Conservation (phyloP, 2,329 filamentous ascomycete species). For the Alternaria sp. region DNA sequence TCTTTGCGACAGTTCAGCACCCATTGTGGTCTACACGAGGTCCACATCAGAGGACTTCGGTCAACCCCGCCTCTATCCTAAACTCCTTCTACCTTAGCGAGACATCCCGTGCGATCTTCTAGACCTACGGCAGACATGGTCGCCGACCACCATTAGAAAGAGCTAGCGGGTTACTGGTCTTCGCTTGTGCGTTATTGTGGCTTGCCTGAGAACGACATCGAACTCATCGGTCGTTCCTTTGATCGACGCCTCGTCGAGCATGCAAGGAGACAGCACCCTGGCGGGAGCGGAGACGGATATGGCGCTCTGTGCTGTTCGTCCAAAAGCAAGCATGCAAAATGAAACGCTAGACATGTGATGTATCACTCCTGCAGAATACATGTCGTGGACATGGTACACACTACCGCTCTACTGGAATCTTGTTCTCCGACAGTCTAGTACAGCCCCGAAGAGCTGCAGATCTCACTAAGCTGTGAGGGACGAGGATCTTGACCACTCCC, state of each 20-base stretch:
- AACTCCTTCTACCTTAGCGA: neutral
- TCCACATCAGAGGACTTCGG: neutral
- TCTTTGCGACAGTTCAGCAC: neutral
- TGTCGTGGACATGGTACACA: neutral
- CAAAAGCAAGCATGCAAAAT: neutral
- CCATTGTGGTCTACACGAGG: neutral
- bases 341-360: neutral
- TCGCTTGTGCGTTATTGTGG: constrained; percentile 3
- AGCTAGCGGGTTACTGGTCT: neutral
- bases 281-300: neutral
- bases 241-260: neutral
- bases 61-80: constrained; percentile 3
- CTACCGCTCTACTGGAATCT: constrained; percentile 6
- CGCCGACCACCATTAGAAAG: constrained; percentile 3
- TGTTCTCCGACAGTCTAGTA: neutral
- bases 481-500: neutral
- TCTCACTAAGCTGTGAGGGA: neutral
- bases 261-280: neutral
- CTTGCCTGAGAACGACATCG: constrained; percentile 3
- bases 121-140: neutral
- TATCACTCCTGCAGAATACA: neutral
- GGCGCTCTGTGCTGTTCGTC: neutral
- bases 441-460: neutral
- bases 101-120: neutral
- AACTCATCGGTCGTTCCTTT: neutral